Base-by-base conservation (phyloP, 2,329 filamentous ascomycete species). In the Fusarium camptoceras region DNA sequence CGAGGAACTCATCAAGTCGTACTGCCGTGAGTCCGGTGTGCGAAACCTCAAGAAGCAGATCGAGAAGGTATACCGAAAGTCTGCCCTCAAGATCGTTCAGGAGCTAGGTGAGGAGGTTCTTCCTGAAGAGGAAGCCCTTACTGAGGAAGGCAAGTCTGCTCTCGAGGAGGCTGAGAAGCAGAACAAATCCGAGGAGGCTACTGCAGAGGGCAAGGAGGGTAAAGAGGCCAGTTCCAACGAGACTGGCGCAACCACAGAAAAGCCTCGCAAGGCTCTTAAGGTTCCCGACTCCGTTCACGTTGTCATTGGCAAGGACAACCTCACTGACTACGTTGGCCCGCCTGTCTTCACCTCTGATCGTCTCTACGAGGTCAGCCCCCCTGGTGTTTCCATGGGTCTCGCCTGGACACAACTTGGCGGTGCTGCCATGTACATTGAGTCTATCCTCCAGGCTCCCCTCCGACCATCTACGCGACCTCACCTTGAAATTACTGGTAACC, bases 41-140 rank as follows among this genome's bases (percentile, higher is more conserved):
- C 91, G 96, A 72, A 99, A 99, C 78, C 84, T 99, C 66, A 99
- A 99, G 88, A 98, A 99, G 85, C 95, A 98, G 80, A 99, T 99
- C 67, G 96, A 99, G 80, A 99, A 99, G 84, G 94, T 99, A 5
- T 99, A 98, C 82, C 91, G 96, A 62, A 99, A 99, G 82, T 94
- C 95, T 16, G 97, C 96, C 1, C 86, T 99, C 67, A 98, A 98
- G 83, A 99, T 99, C 72, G 95, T 99, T 15, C 92, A 95, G 78
- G 94, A 98, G 68, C 86, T 98, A 16, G 95, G 95, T 51, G 94
- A 98, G 76, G 91, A 94, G 8, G 92, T 86, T 2, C 82, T 97
- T 3, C 87, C 92, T 5, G 94, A 98, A 78, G 89, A 92, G 24
- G 89, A 93, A 68, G 94, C 93, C 8, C 81, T 97, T 59, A 97